A percentile compares a stretch with the other conserved stretches of the same genome.
These are phyloP conservation scores for Acanthamoeba divionensis DNA, from an alignment of 208 protist species.

Conservation along the genomic window DNA sequence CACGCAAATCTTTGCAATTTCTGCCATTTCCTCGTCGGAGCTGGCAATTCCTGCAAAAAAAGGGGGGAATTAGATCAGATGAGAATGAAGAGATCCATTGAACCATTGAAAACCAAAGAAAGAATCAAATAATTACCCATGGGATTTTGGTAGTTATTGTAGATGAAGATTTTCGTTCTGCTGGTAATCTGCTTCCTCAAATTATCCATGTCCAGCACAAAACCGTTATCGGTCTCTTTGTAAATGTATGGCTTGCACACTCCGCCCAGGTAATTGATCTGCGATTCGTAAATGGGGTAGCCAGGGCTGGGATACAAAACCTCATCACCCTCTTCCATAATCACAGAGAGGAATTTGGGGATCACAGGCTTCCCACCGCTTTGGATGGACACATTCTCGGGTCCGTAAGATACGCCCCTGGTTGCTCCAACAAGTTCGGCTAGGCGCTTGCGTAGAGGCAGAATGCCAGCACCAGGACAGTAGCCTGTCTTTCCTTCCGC, in stretches of 20 bases:
- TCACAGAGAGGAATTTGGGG: constrained; percentile 34
- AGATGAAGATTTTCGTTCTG: constrained; percentile 59
- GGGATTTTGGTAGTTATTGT: constrained; percentile 63
- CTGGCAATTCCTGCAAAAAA: constrained; percentile 46
- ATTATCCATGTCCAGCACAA: constrained; percentile 32
- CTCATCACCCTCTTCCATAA: constrained; percentile 56
- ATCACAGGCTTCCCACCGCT: constrained; percentile 60
- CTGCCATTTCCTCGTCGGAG: constrained; percentile 50
- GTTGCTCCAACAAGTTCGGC: constrained; percentile 8
- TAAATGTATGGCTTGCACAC: constrained; percentile 41
- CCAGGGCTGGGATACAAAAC: constrained; percentile 58
- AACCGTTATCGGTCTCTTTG: constrained; percentile 20
- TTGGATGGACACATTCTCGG: constrained; percentile 51
- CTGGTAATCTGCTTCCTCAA: background rate
- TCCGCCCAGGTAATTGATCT: constrained; percentile 55
- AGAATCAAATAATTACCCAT: background rate
- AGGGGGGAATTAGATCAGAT: background rate
- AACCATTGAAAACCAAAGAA: background rate
- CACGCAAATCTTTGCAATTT: constrained; percentile 44
- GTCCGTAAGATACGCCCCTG: constrained; percentile 33
- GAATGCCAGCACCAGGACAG: constrained; percentile 48
- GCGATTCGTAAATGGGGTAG: constrained; percentile 64
- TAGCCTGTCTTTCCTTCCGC: constrained; percentile 54
- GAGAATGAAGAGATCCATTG: background rate
- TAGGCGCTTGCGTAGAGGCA: constrained; percentile 49